Conservation (phyloP, 139 green algal genomes). For the Auxenochlorella pyrenoidosa region DNA sequence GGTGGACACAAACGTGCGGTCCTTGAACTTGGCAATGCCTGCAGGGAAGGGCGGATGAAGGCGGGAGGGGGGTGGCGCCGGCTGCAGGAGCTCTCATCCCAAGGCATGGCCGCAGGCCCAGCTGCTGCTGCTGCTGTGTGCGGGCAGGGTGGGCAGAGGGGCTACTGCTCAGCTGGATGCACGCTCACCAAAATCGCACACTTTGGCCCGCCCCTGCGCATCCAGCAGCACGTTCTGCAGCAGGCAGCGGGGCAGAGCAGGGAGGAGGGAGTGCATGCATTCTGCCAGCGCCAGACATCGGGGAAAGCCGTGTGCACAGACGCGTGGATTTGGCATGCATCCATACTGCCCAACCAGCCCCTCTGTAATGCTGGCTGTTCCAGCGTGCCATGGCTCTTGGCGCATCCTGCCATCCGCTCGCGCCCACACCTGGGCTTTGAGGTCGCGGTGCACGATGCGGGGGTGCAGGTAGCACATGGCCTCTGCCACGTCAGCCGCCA, state of each 20-base stretch:
- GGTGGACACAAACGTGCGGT: constrained; percentile 69
- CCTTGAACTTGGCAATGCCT: constrained; percentile 66
- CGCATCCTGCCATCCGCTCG: no score
- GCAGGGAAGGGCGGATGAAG: not conserved
- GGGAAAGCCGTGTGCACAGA: not conserved
- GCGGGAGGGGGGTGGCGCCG: no score
- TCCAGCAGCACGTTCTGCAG: constrained; percentile 79
- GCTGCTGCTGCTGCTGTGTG: no score
- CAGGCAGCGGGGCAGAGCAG: no score
- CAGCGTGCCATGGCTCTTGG: no score
- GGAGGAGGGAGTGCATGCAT: not conserved
- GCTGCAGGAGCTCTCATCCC: no score
- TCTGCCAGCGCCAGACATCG: no score
- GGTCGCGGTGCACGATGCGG: constrained; percentile 57
- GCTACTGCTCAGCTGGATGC: not conserved
- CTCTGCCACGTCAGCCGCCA: constrained; percentile 66
- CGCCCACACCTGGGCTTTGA: constrained; percentile 57
- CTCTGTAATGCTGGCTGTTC: constrained; percentile 44
- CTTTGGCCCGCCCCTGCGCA: constrained; percentile 59
- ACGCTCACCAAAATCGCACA: constrained; percentile 76
- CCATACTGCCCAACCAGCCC: constrained; percentile 12
- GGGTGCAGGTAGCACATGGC: constrained; percentile 84
- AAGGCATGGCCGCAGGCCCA: no score
- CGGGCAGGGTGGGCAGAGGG: no score
- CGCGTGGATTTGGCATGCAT: no score